Conservation (phyloP, 2,329 filamentous ascomycete genomes). For the Dissoconium aciculare region DNA sequence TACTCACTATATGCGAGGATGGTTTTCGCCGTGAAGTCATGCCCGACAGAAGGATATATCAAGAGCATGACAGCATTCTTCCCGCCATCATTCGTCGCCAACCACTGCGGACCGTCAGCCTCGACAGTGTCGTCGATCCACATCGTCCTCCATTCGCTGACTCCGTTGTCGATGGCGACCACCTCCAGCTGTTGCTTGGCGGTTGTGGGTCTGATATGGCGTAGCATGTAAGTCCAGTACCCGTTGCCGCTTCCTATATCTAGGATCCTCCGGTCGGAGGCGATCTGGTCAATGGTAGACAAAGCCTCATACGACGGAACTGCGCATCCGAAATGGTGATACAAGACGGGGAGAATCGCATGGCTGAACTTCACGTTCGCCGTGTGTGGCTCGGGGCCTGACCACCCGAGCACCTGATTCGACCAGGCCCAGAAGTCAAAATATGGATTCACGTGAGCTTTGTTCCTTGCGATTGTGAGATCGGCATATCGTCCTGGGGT, state of each 20-base stretch:
- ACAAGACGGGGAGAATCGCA: conserved; percentile 55
- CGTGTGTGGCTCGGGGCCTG: conserved; percentile 42
- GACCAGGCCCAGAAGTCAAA: conserved; percentile 53
- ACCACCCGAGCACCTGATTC: conserved; percentile 49
- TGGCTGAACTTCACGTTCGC: conserved; percentile 43
- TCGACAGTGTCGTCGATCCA: conserved; percentile 56
- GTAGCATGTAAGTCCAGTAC: conserved; percentile 61
- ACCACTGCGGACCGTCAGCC: conserved; percentile 44
- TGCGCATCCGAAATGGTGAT: conserved; percentile 66
- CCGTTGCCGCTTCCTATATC: conserved; percentile 60
- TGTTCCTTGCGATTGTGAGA: conserved; percentile 29
- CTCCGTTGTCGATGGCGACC: conserved; percentile 50
- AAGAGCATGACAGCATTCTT: conserved; percentile 48
- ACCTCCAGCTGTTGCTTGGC: conserved; percentile 28
- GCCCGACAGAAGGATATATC: conserved; percentile 58
- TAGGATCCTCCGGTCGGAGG: conserved; percentile 38
- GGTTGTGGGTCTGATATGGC: conserved; percentile 36
- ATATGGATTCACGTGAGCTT: conserved; percentile 47
- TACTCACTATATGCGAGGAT: conserved; percentile 40
- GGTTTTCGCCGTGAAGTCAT: conserved; percentile 49
- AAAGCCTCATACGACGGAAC: conserved; percentile 54
- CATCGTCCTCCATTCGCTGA: conserved; percentile 51
- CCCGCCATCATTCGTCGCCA: conserved; percentile 36
- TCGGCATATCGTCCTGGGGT: neutral
- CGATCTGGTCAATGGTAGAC: conserved; percentile 42